Conservation (phyloP, 306 rosid species). For the Corylus americana region DNA sequence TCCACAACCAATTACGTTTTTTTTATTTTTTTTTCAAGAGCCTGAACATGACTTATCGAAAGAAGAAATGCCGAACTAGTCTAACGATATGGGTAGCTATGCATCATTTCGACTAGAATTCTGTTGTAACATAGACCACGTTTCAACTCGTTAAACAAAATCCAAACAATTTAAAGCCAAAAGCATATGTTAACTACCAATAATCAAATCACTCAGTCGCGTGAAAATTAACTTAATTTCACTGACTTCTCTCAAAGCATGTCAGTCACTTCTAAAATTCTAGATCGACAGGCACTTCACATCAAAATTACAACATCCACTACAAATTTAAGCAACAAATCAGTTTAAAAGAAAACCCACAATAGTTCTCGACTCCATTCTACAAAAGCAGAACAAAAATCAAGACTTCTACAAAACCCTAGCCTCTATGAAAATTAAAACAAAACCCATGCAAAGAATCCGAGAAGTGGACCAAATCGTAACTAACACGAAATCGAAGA, state of each 20-base stretch:
- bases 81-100: neutral
- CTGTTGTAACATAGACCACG: neutral
- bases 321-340: conserved; percentile 14
- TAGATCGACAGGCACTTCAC: conserved; percentile 34
- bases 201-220: conserved; percentile 24
- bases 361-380: conserved; percentile 31
- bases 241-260: conserved; percentile 2
- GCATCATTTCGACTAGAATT: neutral
- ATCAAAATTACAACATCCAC: conserved; percentile 15
- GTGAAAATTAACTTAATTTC: neutral
- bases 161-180: conserved; percentile 7
- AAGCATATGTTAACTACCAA: neutral
- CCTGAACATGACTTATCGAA: conserved; percentile 5
- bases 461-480: conserved; percentile 36
- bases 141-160: neutral
- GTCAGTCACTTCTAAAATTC: conserved; percentile 19
- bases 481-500: conserved; percentile 22
- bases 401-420: conserved; percentile 27
- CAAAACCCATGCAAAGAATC: conserved; percentile 12
- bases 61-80: neutral
- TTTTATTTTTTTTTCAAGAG: neutral
- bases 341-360: conserved; percentile 32
- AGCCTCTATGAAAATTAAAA: conserved; percentile 16
- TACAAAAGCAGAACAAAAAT: conserved; percentile 25
- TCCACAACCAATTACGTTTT: conserved; percentile 17